Evolutionary conservation across 805 yeast genomes (phyloP).

Genomic region (Tetrapisispora fleetii): DNA sequence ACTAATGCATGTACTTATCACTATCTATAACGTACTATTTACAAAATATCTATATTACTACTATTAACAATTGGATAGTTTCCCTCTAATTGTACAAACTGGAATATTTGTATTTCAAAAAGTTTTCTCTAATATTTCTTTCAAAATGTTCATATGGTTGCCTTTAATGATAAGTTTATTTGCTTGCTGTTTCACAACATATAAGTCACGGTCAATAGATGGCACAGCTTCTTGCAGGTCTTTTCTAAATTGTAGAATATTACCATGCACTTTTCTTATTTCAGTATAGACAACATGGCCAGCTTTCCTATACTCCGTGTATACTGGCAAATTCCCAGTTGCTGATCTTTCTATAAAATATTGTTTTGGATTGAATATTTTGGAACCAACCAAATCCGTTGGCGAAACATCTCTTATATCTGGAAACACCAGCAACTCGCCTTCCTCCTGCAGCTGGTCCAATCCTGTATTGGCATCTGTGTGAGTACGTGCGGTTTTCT

Average conservation of each 20-base stretch:
- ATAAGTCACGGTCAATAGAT: slow-evolving; percentile 36
- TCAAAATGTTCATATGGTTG: slow-evolving; percentile 31
- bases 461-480: neutral
- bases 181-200: slow-evolving; percentile 41
- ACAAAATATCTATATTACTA: neutral
- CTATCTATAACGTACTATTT: neutral
- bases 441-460: neutral
- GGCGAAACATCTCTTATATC: neutral
- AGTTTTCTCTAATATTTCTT: slow-evolving; percentile 14
- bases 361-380: neutral
- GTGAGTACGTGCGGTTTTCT: neutral
- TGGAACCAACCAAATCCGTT: neutral
- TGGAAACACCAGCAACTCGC: neutral
- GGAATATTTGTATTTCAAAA: slow-evolving; percentile 2
- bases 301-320: slow-evolving; percentile 50
- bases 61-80: neutral
- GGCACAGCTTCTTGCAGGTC: slow-evolving; percentile 50
- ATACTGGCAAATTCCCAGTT: slow-evolving; percentile 72
- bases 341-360: slow-evolving; percentile 39
- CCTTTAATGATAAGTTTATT: slow-evolving; percentile 47
- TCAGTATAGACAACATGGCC: slow-evolving; percentile 60
- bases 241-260: slow-evolving; percentile 50
- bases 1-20: neutral
- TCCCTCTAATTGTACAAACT: neutral
- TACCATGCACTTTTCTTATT: slow-evolving; percentile 62